These are phyloP conservation scores for Stagonosporopsis tanaceti DNA, from an alignment of 2,329 filamentous ascomycete genomes.

Conservation along the genomic window DNA sequence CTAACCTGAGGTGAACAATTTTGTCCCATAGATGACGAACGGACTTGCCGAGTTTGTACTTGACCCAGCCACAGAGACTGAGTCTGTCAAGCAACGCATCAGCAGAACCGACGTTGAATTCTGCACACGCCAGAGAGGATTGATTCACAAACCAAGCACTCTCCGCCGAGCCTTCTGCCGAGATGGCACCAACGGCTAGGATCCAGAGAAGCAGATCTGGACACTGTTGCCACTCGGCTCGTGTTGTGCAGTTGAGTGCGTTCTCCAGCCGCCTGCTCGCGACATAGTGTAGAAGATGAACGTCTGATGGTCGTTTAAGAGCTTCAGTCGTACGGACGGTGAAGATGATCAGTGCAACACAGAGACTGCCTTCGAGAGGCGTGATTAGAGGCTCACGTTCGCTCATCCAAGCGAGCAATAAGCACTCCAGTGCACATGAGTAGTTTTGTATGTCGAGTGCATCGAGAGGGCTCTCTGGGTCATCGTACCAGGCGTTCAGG, in stretches of 20 bases:
- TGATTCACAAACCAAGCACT: conserved; percentile 46
- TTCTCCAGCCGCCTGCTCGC: conserved; percentile 46
- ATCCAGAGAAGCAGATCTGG: conserved; percentile 51
- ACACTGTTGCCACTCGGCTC: conserved; percentile 40
- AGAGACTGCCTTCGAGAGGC: conserved; percentile 47
- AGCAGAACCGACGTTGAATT: conserved; percentile 41
- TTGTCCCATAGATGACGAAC: conserved; percentile 41
- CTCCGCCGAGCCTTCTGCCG: conserved; percentile 42
- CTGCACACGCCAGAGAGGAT: conserved; percentile 41
- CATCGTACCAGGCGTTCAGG: conserved; percentile 45
- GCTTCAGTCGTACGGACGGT: conserved; percentile 47
- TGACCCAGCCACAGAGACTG: conserved; percentile 49
- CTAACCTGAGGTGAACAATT: conserved; percentile 48
- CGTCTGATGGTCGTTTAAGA: conserved; percentile 34
- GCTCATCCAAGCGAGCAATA: conserved; percentile 43
- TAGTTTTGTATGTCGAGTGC: conserved; percentile 49
- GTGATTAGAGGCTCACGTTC: conserved; percentile 35
- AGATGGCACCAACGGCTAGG: conserved; percentile 46
- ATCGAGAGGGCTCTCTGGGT: conserved; percentile 41
- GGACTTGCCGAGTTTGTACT: conserved; percentile 47
- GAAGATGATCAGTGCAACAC: conserved; percentile 48
- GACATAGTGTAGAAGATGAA: conserved; percentile 41
- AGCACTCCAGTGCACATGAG: conserved; percentile 45
- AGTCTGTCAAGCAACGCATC: conserved; percentile 39
- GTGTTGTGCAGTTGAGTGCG: conserved; percentile 45